Evolutionary conservation across 352 stramenopile species (phyloP).

Genomic region (Phytophthora nicotianae): DNA sequence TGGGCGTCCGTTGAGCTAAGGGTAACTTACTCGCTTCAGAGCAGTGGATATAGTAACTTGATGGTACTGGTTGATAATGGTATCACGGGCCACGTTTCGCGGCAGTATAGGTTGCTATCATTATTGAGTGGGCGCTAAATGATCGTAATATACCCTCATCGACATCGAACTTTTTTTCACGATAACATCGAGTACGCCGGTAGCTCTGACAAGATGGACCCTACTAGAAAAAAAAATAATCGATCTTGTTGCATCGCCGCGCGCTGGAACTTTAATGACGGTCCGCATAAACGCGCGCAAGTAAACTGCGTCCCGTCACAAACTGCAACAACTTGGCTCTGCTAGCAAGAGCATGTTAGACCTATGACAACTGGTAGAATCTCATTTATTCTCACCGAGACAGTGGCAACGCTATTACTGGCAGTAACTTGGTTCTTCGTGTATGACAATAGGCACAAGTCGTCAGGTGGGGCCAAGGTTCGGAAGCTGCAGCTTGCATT

Average conservation of each 20-base stretch:
- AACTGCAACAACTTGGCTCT: not conserved
- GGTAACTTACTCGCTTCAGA: not conserved
- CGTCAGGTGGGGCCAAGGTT: not conserved
- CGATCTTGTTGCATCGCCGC: not conserved
- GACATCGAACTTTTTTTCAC: no score
- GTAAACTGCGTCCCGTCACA: constrained; percentile 4
- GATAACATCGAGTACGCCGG: no score
- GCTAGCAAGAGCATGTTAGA: not conserved
- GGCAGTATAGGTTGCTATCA: no score
- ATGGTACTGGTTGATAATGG: not conserved
- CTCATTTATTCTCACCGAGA: no score
- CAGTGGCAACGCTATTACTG: no score
- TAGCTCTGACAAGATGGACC: not conserved
- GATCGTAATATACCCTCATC: no score
- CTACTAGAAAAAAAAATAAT: not conserved
- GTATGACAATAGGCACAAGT: no score
- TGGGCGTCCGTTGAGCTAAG: not conserved
- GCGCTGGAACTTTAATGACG: not conserved
- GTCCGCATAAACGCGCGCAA: not conserved
- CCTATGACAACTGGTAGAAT: not conserved
- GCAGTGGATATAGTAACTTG: no score
- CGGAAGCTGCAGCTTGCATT: not conserved
- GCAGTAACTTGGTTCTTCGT: no score
- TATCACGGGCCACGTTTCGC: not conserved
- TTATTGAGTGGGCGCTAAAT: no score